A percentile compares a stretch with the other conserved stretches of the same genome.
These are phyloP conservation scores for Primulina tabacum DNA, from an alignment of 257 asterid species.

Conservation along the genomic window DNA sequence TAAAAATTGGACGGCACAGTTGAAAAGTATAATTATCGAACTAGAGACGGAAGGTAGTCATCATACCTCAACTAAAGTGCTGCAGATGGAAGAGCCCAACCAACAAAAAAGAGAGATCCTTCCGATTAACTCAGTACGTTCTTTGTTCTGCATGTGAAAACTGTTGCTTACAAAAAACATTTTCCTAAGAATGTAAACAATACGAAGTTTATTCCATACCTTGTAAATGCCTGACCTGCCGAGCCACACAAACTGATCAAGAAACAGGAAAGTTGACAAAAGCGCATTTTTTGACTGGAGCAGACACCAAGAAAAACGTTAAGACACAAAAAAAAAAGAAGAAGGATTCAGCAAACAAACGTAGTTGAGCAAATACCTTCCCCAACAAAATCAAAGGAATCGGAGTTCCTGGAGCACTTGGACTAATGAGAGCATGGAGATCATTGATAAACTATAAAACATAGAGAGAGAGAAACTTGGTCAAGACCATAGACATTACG, in stretches of 20 bases:
- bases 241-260: slow-evolving; percentile 96
- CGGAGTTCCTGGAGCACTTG: slow-evolving; percentile 88
- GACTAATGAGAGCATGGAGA: slow-evolving; percentile 86
- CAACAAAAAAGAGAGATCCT: slow-evolving; percentile 93
- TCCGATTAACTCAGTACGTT: slow-evolving; percentile 71
- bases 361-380: slow-evolving; percentile 52
- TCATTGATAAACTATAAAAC: slow-evolving; percentile 80
- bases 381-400: slow-evolving; percentile 79
- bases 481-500: slow-evolving; percentile 26
- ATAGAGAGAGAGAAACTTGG: slow-evolving; percentile 12
- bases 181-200: not conserved
- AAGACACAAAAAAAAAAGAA: not conserved
- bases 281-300: slow-evolving; percentile 96
- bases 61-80: slow-evolving; percentile 78
- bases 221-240: slow-evolving; percentile 92
- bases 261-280: slow-evolving; percentile 86
- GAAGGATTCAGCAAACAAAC: slow-evolving; percentile 10
- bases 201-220: slow-evolving; percentile 38
- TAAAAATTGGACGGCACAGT: not conserved
- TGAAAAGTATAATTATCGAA: not conserved
- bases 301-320: slow-evolving; percentile 17
- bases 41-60: slow-evolving; percentile 10
- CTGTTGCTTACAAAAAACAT: slow-evolving; percentile 11
- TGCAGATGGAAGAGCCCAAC: slow-evolving; percentile 81
- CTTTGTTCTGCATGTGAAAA: slow-evolving; percentile 64